Evolutionary conservation across 1,284 basidiomycete species (phyloP), one percentile per base, ranked within the genome.

Genomic region (Ustanciosporium gigantosporum): DNA sequence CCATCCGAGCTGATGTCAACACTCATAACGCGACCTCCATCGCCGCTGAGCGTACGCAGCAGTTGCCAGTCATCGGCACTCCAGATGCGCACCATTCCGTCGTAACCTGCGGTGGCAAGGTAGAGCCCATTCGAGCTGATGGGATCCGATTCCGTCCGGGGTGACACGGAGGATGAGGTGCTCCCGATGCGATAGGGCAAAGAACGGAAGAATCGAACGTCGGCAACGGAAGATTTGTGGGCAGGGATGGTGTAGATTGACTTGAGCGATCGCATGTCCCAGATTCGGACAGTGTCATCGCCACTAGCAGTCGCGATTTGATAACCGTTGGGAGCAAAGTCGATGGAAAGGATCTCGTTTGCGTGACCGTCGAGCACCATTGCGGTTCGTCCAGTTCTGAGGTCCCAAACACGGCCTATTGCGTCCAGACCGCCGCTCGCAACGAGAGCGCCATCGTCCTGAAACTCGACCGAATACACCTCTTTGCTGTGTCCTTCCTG

Each of bases 301-400:
- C 91, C 92, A 2, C 91, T 88, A 19, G 93, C 94, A 0, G 94
- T 95, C 6, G 92, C 94, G 37, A 98, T 86, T 83, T 98, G 94
- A 76, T 94, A 94, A 39, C 92, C 92, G 70, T 95, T 98, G 6
- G 94, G 92, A 17, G 91, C 91, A 79, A 97, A 98, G 52, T 87
- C 87, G 70, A 96, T 88, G 2, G 89, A 82, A 50, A 92, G 88
- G 55, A 99, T 93, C 58, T 91, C 88, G 78, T 94, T 88, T 3
- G 93, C 90, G 68, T 99, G 95, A 0, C 95, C 95, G 67, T 97
- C 94, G 16, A 99, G 84, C 2, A 98, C 91, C 93, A 98, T 97
- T 0, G 92, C 91, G 1, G 94, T 95, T 70, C 90, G 83, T 0
- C 95, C 95, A 5, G 93, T 95, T 36, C 95, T 84, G 22, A 93